Base-by-base conservation (phyloP, 139 green algal genomes). In the Trebouxia sp. region DNA sequence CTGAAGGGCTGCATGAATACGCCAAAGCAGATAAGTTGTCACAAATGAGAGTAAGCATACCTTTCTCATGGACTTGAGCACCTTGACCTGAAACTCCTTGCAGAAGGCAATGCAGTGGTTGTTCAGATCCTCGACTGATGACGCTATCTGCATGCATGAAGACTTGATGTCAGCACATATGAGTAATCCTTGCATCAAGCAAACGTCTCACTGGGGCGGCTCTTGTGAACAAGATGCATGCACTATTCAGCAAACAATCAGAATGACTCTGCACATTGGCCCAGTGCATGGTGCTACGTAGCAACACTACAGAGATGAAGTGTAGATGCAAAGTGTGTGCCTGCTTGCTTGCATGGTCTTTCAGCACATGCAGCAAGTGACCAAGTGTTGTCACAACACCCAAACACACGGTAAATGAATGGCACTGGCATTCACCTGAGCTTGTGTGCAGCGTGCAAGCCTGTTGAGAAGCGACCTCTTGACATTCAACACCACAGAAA, bases 391-490 rank as follows among this genome's bases (percentile, higher is more conserved):
- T n/a, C n/a, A n/a, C n/a, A n/a, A n/a, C 50, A 58, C 50, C 50
- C 4, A 58, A 17, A 58, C 20, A 22, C 50, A 58, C 50, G 26
- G 50, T 58, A 17, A 58, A 58, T 58, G 20, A 17, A 58, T 2
- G n/a, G n/a, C n/a, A n/a, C n/a, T n/a, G n/a, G n/a, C n/a, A 43
- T 39, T 75, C 76, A 94, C 91, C 72, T 83, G 79, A 0, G 83
- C 85, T 15, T 87, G 87, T 48, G 87, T 92, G 85, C 85, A 92
- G 32, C 92, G 82, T 0, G 92, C 85, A 24, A 97, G 48, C 20
- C 92, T 84, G 32, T 96, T 89, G 79, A 97, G 85, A 47, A 94
- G 65, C 53, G 88, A 84, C 20, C 58, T 69, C 84, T 94, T 94
- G 42, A 96, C 80, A 51, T 92, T 90, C 38, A 94, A 89, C 45